Evolutionary conservation across 2,329 filamentous ascomycete genomes (phyloP), one percentile per base, ranked within the genome.

Genomic region (Decorospora gaudefroyi): DNA sequence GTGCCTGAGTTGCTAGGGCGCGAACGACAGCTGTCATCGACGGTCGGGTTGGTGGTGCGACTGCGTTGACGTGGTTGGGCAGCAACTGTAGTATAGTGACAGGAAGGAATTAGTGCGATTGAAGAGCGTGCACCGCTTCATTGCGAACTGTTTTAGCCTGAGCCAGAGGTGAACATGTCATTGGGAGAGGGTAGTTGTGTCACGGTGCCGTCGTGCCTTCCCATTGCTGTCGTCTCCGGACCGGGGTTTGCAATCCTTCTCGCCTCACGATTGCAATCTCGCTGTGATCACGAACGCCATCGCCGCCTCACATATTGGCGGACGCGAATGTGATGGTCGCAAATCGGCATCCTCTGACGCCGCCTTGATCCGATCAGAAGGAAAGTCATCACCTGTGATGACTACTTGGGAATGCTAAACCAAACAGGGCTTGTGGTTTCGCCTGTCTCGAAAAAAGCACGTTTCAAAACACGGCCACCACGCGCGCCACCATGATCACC

Each of bases 1-100:
- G 42, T 47, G 49, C 51, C 59, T 43, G 51, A 60, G 48, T 18
- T 15, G 35, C 39, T 26, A 46, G 48, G 51, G 47, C 42, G 26
- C 42, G 53, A 45, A 49, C 53, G 55, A 55, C 42, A 51, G 49
- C 46, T 56, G 51, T 51, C 55, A 55, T 47, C 42, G 52, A 55
- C 47, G 39, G 50, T 51, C 40, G 49, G 47, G 51, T 49, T 46
- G 36, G 39, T 34, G 18, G 34, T 19, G 11, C n/a, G 17, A 31
- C 25, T 35, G 39, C 30, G 28, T 18, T 28, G 34, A 51, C 39
- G 38, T 39, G 41, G 50, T 61, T 50, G 53, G 59, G 59, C 57
- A 51, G 53, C 57, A 62, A 45, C 37, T 55, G 53, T 56, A 55
- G 26, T 31, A 56, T 57, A 57, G n/a, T n/a, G n/a, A n/a, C n/a